A percentile compares a stretch with the other conserved stretches of the same genome.
Conservation (phyloP, 129 eudicot species). For the Apium graveolens region DNA sequence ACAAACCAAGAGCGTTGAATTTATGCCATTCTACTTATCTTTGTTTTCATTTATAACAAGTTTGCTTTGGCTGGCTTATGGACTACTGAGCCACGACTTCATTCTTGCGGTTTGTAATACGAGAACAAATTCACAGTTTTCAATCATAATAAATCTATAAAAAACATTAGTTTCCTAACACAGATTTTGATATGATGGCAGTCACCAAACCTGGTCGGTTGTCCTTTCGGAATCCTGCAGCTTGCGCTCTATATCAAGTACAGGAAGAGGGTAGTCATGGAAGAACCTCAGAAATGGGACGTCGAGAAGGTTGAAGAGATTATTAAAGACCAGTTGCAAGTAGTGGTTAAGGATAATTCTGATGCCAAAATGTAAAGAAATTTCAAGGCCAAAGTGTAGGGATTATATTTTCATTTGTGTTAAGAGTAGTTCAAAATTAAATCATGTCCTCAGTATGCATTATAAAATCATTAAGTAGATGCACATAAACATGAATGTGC, state of each 20-base stretch:
- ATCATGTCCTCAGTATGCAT: neutral
- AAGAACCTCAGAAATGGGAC: conserved; percentile 51
- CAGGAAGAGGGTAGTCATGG: conserved; percentile 32
- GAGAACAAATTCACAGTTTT: neutral
- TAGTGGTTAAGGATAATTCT: conserved; percentile 23
- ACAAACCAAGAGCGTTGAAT: conserved; percentile 76
- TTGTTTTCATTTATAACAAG: conserved; percentile 76
- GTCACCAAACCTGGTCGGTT: conserved; percentile 78
- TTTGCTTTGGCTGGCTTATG: conserved; percentile 76
- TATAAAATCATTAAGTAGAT: neutral
- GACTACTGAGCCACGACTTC: conserved; percentile 62
- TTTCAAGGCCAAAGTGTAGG: neutral
- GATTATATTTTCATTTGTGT: conserved; percentile 3
- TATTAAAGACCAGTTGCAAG: conserved; percentile 34
- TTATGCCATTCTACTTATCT: conserved; percentile 83
- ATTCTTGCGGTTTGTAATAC: conserved; percentile 54
- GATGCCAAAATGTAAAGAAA: conserved; percentile 17
- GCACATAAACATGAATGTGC: neutral
- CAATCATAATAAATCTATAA: neutral
- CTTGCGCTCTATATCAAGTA: conserved; percentile 60
- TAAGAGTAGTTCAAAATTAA: neutral
- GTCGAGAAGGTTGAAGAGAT: conserved; percentile 39
- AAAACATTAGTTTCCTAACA: neutral
- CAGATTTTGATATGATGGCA: conserved; percentile 19
- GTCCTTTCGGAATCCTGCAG: conserved; percentile 57